Evolutionary conservation across 2,329 filamentous ascomycete species (phyloP).

Genomic region (Xylariomycetidae sp.): DNA sequence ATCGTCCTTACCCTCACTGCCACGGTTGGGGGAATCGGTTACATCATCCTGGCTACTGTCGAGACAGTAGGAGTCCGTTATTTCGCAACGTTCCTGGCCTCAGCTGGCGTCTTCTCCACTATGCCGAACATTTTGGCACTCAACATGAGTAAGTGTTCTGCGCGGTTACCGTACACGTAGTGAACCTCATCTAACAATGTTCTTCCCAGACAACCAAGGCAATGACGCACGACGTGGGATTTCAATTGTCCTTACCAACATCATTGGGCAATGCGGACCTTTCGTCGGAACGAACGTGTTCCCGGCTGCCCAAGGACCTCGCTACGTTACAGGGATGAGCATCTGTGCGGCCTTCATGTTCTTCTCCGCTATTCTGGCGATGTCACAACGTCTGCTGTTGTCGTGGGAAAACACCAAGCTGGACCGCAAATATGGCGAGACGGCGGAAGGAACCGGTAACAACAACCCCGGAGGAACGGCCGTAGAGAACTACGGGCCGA

Average conservation of each 20-base stretch:
- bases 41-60: conserved; percentile 21
- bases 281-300: conserved; percentile 22
- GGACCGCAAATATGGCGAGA: conserved; percentile 15
- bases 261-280: conserved; percentile 22
- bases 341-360: conserved; percentile 25
- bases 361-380: conserved; percentile 17
- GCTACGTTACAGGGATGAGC: conserved; percentile 19
- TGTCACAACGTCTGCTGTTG: conserved; percentile 14
- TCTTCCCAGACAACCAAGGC: conserved; percentile 20
- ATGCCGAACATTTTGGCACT: conserved; percentile 21
- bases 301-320: conserved; percentile 11
- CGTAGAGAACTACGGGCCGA: conserved; percentile 17
- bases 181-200: too few relatives aligned
- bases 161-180: too few relatives aligned
- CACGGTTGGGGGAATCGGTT: conserved; percentile 18
- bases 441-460: conserved; percentile 3
- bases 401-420: conserved; percentile 18
- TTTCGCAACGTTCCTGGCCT: conserved; percentile 39
- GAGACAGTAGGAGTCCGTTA: conserved; percentile 37
- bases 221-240: conserved; percentile 20
- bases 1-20: conserved; percentile 16
- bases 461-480: conserved; percentile 7
- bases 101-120: conserved; percentile 31
- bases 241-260: conserved; percentile 22
- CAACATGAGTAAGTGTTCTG: conserved; percentile 19